A percentile compares a stretch with the other conserved stretches of the same genome.
phyloP scores from a whole-genome alignment of 768 basidiomycete genomes.

The Tricholoma hemisulphureum region DNA sequence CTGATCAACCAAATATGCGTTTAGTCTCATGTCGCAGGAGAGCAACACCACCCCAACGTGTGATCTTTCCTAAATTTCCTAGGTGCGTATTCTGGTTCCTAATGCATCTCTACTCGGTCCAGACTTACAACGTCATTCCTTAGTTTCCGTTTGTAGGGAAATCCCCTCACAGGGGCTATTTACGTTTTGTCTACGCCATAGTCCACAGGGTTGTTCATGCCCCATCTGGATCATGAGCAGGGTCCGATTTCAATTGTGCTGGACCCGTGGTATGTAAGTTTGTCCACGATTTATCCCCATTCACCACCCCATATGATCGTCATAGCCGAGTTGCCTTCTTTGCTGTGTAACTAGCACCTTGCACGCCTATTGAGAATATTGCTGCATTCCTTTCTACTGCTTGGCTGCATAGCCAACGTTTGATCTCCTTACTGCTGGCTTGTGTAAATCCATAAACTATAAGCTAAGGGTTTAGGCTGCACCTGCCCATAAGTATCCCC shows the following conservation, averaged over 20 bases:
- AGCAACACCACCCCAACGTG: neutral
- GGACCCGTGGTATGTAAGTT: neutral
- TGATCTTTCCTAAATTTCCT: neutral
- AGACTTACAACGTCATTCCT: too few species aligned
- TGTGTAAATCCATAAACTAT: too few species aligned
- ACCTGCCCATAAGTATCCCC: too few species aligned
- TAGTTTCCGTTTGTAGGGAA: too few species aligned
- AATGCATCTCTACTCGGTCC: neutral
- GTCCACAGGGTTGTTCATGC: neutral
- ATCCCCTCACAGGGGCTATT: neutral
- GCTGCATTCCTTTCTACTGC: too few species aligned
- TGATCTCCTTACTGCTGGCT: too few species aligned
- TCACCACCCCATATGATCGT: neutral
- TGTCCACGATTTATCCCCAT: neutral
- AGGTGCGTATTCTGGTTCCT: neutral
- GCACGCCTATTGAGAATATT: neutral
- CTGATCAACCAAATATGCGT: neutral
- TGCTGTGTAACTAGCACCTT: neutral
- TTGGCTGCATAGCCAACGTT: too few species aligned
- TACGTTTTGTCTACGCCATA: neutral
- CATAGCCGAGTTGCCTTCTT: neutral
- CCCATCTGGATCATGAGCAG: neutral
- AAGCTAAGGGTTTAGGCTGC: too few species aligned
- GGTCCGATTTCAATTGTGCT: neutral
- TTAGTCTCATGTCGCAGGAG: neutral